phyloP scores from a whole-genome alignment of 2,329 filamentous ascomycete genomes.

The Cytospora leucostoma region DNA sequence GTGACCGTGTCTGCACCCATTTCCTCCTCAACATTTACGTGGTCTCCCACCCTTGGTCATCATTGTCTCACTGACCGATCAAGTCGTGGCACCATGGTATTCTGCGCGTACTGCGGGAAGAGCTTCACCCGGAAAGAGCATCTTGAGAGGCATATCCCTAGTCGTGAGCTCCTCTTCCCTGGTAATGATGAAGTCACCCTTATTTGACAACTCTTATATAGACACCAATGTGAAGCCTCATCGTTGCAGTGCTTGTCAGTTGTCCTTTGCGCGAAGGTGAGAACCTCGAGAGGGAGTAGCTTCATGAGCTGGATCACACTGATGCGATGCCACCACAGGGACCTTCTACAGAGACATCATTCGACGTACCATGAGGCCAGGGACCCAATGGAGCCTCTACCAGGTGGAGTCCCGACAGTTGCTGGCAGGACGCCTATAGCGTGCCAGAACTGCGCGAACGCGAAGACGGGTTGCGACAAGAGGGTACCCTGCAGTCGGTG shows the following conservation, averaged over 20 bases:
- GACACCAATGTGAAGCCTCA: conserved; percentile 59
- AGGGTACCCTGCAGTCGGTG: conserved; percentile 51
- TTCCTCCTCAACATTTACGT: conserved; percentile 13
- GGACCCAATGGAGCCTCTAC: conserved; percentile 47
- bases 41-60: background rate
- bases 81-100: conserved; percentile 42
- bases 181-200: background rate
- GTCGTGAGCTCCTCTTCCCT: conserved; percentile 43
- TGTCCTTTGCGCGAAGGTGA: conserved; percentile 53
- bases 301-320: background rate
- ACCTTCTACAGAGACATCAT: conserved; percentile 53
- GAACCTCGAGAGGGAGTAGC: conserved; percentile 6
- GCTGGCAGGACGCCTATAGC: conserved; percentile 49
- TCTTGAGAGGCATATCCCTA: conserved; percentile 56
- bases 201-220: conserved; percentile 33
- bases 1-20: conserved; percentile 3
- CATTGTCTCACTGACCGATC: conserved; percentile 24
- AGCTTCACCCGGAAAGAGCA: conserved; percentile 58
- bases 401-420: conserved; percentile 46
- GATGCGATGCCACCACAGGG: conserved; percentile 37
- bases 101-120: conserved; percentile 57
- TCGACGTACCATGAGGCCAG: conserved; percentile 53
- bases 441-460: conserved; percentile 51
- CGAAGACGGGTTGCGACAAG: conserved; percentile 55
- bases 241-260: conserved; percentile 49